phyloP scores from a whole-genome alignment of 2,329 filamentous ascomycete genomes.

The Ophiostoma ulmi region DNA sequence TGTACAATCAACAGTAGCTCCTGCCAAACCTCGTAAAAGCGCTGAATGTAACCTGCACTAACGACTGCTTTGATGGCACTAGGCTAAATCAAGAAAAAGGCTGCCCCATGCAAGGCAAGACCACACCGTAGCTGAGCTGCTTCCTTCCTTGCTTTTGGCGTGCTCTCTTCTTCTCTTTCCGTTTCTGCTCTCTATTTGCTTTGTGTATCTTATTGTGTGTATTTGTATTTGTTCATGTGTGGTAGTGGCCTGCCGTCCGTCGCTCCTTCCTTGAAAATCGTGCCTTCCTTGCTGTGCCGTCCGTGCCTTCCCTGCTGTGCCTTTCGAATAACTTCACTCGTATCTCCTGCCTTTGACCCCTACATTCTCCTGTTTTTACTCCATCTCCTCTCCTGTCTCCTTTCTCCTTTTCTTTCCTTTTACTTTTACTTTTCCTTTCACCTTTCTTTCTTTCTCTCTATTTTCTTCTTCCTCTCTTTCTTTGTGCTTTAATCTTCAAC shows the following conservation, averaged over 20 bases:
- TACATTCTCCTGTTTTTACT: neutral
- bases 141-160: constrained; percentile 24
- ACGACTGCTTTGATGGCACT: constrained; percentile 18
- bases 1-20: neutral
- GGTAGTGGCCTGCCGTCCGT: constrained; percentile 13
- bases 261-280: constrained; percentile 17
- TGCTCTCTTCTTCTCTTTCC: constrained; percentile 1
- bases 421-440: neutral
- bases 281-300: constrained; percentile 4
- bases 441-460: neutral
- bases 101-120: constrained; percentile 21
- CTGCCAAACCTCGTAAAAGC: constrained; percentile 20
- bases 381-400: neutral
- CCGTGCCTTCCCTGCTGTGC: constrained; percentile 9
- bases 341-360: constrained; percentile 4
- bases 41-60: constrained; percentile 22
- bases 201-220: neutral
- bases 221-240: neutral
- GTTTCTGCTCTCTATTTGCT: neutral
- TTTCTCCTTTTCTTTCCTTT: neutral
- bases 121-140: constrained; percentile 25
- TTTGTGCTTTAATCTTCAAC: neutral
- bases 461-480: neutral
- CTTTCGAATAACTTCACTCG: constrained; percentile 21
- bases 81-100: constrained; percentile 24